Conservation (phyloP, 371 early-diverging fungal genomes). For the Entomophthora muscae region DNA sequence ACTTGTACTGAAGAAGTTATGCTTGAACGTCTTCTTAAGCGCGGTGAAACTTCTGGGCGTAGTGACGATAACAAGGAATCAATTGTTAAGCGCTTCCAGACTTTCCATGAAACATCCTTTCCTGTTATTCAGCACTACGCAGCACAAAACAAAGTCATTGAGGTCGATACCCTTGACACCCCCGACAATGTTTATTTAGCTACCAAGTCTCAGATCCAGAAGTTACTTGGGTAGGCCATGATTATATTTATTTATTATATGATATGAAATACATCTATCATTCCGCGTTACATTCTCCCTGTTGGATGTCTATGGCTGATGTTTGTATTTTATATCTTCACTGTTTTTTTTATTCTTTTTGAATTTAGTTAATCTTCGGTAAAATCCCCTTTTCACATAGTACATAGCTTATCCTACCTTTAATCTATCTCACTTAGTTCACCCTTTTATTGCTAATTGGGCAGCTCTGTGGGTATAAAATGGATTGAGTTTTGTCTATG, state of each 20-base stretch:
- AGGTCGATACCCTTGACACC: conserved; percentile 34
- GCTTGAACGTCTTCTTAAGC: conserved; percentile 67
- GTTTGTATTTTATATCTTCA: too few relatives aligned
- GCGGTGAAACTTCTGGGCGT: conserved; percentile 85
- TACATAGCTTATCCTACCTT: too few relatives aligned
- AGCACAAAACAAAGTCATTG: conserved; percentile 51
- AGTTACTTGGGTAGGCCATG: not conserved
- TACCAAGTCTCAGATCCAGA: conserved; percentile 17
- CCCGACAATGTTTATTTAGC: conserved; percentile 32
- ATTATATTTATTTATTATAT: not conserved
- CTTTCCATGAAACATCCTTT: conserved; percentile 64
- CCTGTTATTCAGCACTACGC: conserved; percentile 77
- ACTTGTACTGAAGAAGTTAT: conserved; percentile 83
- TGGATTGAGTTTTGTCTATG: too few relatives aligned
- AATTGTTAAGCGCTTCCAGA: conserved; percentile 82
- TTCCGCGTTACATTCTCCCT: too few relatives aligned
- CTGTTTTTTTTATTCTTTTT: too few relatives aligned
- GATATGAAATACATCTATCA: not conserved
- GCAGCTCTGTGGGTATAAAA: too few relatives aligned
- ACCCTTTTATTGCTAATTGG: too few relatives aligned
- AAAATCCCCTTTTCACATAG: too few relatives aligned
- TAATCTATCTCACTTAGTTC: too few relatives aligned
- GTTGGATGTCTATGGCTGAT: too few relatives aligned
- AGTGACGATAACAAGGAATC: conserved; percentile 89
- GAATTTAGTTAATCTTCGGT: too few relatives aligned